Evolutionary conservation across 176 grass and related monocot genomes (phyloP).

Genomic region (sorghum (Sorghum bicolor)): DNA sequence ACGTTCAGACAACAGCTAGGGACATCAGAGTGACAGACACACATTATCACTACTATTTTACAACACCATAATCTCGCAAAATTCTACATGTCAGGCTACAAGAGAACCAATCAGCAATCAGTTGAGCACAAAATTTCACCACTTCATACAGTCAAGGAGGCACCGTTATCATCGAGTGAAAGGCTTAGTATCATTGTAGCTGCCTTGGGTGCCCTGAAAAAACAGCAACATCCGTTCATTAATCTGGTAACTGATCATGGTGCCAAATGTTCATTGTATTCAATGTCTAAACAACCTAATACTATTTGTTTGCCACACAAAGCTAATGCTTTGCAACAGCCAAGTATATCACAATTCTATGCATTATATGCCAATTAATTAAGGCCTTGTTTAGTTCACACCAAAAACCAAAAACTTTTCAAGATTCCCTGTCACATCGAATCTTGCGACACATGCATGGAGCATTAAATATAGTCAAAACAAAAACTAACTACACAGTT

Average conservation of each 20-base stretch:
- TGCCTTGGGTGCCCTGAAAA: slow-evolving; percentile 89
- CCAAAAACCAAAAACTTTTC: too few species aligned
- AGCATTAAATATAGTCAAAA: too few species aligned
- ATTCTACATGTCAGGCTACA: slow-evolving; percentile 23
- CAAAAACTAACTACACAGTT: too few species aligned
- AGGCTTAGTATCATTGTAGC: slow-evolving; percentile 91
- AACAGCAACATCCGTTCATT: slow-evolving; percentile 23
- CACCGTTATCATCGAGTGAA: slow-evolving; percentile 73
- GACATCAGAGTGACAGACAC: not conserved
- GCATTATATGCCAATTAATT: not conserved
- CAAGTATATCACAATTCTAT: not conserved
- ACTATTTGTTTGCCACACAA: not conserved
- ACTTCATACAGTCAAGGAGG: slow-evolving; percentile 72
- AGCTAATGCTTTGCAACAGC: not conserved
- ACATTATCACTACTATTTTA: not conserved
- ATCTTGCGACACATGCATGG: too few species aligned
- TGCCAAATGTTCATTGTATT: not conserved
- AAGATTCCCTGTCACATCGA: too few species aligned
- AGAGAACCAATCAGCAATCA: not conserved
- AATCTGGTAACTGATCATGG: slow-evolving; percentile 2
- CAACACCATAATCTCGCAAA: not conserved
- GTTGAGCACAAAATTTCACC: not conserved
- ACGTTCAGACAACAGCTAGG: not conserved
- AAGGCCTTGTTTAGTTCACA: too few species aligned
- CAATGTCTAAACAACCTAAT: not conserved